Evolutionary conservation across 371 early-diverging fungal genomes (phyloP), one percentile per base, ranked within the genome.

Genomic region (Chytridium lagenaria): DNA sequence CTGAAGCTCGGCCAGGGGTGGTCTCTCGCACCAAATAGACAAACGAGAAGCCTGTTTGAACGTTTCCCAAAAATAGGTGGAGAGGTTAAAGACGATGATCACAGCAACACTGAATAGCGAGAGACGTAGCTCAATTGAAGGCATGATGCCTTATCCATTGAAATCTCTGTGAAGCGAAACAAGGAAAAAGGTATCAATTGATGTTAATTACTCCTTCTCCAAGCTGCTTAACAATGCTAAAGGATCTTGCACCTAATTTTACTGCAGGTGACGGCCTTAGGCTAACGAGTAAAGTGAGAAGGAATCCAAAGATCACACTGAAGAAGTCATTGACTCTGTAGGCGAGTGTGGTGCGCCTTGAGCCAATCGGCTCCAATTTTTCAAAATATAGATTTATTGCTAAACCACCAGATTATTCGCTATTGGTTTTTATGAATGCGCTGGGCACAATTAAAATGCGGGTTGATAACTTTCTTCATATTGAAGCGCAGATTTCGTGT

Each of bases 201-300:
- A n/a, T n/a, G n/a, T n/a, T n/a, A n/a, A n/a, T n/a, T 73, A 68
- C 78, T 50, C 83, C 83, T 72, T 83, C 84, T 2, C 84, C 84
- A 23, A 83, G 70, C 64, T 40, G 74, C 69, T 67, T 63, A 28
- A 81, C 37, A 31, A 80, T 67, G 1, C 67, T 52, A 59, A 77
- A 71, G 23, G 67, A 51, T 0, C 81, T 66, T 22, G 69, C 34
- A 10, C 75, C 74, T 34, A 83, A 38, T 1, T 38, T 10, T 16
- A 80, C 33, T 33, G 70, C 39, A n/a, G 71, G 64, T 2, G 64
- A 16, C 16, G 69, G 61, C 26, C 50, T 31, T 19, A 71, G 75
- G 3, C 65, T 12, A 28, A 69, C 36, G 23, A 77, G 37, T 59
- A 77, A 34, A n/a, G 61, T 26, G 26, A 40, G 28, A 12, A 73